phyloP scores from a whole-genome alignment of 1,139 yeast genomes.

The Yamadazyma songkhlaensis region DNA sequence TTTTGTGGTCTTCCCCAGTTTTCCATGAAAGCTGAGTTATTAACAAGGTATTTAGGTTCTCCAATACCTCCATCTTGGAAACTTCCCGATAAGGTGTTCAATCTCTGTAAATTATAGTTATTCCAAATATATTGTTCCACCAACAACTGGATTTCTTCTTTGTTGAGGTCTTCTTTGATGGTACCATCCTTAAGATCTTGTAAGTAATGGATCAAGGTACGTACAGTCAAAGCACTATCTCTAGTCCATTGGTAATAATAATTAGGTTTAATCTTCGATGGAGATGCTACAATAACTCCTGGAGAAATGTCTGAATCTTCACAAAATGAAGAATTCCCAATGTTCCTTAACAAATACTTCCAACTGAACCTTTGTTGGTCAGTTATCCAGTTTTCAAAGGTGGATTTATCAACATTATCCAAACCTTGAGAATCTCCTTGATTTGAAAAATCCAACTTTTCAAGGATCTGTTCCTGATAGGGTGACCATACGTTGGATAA shows the following conservation, averaged over 20 bases:
- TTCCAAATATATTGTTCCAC: slow-evolving; percentile 64
- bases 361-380: slow-evolving; percentile 52
- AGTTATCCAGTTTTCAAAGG: slow-evolving; percentile 57
- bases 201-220: slow-evolving; percentile 57
- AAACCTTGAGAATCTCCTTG: background rate
- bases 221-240: slow-evolving; percentile 82
- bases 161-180: slow-evolving; percentile 8
- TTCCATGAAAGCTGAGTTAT: slow-evolving; percentile 58
- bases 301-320: slow-evolving; percentile 31
- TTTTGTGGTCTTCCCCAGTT: slow-evolving; percentile 95
- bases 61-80: slow-evolving; percentile 66
- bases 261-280: slow-evolving; percentile 65
- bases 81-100: slow-evolving; percentile 65
- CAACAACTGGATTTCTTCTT: slow-evolving; percentile 21
- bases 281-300: slow-evolving; percentile 85
- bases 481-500: too few relatives aligned
- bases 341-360: slow-evolving; percentile 54
- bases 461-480: too few relatives aligned
- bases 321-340: slow-evolving; percentile 37
- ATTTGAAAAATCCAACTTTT: background rate
- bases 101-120: slow-evolving; percentile 58
- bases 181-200: slow-evolving; percentile 12
- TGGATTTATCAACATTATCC: slow-evolving; percentile 15
- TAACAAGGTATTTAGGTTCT: slow-evolving; percentile 80
- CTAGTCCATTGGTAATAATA: slow-evolving; percentile 90